phyloP scores from a whole-genome alignment of 169 alveolate species.

The Eimeria praecox region DNA sequence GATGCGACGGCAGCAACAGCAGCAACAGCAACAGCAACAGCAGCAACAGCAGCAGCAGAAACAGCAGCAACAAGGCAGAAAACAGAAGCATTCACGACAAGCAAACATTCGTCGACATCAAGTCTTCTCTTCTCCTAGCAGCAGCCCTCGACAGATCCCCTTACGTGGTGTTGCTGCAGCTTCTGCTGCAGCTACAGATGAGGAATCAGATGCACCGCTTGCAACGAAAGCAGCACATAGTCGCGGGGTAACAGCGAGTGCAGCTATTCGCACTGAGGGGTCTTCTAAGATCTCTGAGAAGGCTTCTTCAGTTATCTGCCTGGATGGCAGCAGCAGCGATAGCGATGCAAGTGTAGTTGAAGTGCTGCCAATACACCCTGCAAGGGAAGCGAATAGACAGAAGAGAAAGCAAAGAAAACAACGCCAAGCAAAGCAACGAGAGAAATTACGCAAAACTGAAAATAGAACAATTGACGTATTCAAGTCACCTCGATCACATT shows the following conservation, averaged over 20 bases:
- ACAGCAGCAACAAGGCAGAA: not conserved
- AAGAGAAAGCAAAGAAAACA: constrained; percentile 32
- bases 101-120: not conserved
- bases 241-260: not conserved
- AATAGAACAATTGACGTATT: not conserved
- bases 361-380: not conserved
- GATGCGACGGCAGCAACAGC: constrained; percentile 17
- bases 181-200: not conserved
- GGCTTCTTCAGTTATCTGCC: not conserved
- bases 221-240: not conserved
- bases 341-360: constrained; percentile 39
- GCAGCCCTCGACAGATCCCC: constrained; percentile 1
- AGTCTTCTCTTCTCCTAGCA: not conserved
- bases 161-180: not conserved
- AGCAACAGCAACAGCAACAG: not conserved
- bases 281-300: not conserved
- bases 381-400: constrained; percentile 1
- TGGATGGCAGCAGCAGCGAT: constrained; percentile 41
- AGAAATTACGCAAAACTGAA: not conserved
- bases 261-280: not conserved
- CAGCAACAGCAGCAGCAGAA: not conserved
- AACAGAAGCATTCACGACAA: not conserved
- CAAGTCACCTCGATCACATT: not conserved
- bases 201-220: not conserved
- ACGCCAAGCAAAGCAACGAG: not conserved